phyloP scores from a whole-genome alignment of 1,139 yeast genomes.

The Kodamaea sp. region DNA sequence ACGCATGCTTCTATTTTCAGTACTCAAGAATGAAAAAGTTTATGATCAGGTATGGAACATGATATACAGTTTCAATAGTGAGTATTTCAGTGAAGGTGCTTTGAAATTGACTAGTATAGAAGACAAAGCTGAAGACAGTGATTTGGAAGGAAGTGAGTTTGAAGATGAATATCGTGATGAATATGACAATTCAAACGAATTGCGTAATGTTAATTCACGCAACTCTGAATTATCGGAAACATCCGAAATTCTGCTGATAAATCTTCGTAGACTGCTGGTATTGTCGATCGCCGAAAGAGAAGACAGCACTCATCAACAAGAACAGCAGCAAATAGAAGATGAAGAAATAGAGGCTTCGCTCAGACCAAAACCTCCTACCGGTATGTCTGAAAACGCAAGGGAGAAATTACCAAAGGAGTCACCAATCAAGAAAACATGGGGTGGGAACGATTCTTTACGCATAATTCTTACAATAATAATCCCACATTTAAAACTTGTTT shows the following conservation, averaged over 20 bases:
- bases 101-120: conserved; percentile 12
- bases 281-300: background rate
- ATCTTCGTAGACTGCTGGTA: too few relatives aligned
- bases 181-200: background rate
- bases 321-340: background rate
- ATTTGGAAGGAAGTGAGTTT: conserved; percentile 2
- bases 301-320: background rate
- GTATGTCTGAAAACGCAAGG: conserved; percentile 58
- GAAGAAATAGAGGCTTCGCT: conserved; percentile 11
- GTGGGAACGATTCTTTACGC: conserved; percentile 52
- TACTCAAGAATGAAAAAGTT: conserved; percentile 46
- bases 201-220: conserved; percentile 7
- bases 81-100: conserved; percentile 24
- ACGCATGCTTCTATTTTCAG: conserved; percentile 50
- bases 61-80: conserved; percentile 27
- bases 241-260: background rate
- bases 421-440: conserved; percentile 54
- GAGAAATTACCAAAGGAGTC: conserved; percentile 55
- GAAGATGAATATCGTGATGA: conserved; percentile 8
- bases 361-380: conserved; percentile 50
- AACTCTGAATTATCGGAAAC: conserved; percentile 9
- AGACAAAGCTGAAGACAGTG: conserved; percentile 11
- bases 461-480: conserved; percentile 43
- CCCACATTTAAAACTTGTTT: conserved; percentile 34
- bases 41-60: conserved; percentile 34